Conservation (phyloP, 2,329 filamentous ascomycete species). For the Hypoxylon rubiginosum region DNA sequence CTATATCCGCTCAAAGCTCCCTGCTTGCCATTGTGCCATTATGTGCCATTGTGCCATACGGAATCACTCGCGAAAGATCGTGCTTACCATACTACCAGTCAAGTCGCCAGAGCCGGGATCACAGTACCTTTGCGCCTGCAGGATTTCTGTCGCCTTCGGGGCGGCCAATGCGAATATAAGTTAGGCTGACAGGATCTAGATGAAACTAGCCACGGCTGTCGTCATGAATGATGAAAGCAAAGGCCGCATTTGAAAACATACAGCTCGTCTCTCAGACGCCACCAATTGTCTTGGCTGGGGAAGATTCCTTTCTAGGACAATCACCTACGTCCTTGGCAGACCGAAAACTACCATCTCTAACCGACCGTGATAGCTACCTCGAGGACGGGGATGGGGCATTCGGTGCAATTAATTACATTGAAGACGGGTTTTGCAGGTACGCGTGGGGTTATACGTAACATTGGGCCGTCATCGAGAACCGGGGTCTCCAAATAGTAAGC, state of each 20-base stretch:
- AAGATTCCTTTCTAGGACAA: conserved; percentile 28
- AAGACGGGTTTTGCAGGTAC: conserved; percentile 30
- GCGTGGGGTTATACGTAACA: conserved; percentile 41
- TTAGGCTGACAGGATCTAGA: conserved; percentile 26
- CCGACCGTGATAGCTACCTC: conserved; percentile 29
- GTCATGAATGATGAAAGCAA: conserved; percentile 39
- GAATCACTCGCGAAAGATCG: conserved; percentile 33
- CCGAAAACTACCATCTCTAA: conserved; percentile 30
- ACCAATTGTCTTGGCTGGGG: conserved; percentile 27
- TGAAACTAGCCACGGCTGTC: conserved; percentile 36
- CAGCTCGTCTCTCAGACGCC: conserved; percentile 22
- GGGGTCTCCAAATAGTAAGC: conserved; percentile 38
- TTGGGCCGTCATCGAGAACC: conserved; percentile 34
- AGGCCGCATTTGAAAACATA: conserved; percentile 29
- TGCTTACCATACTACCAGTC: conserved; percentile 33
- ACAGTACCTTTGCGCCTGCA: conserved; percentile 25
- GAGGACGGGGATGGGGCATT: conserved; percentile 20
- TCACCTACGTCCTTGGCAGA: conserved; percentile 29
- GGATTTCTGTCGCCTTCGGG: conserved; percentile 20
- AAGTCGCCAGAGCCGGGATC: conserved; percentile 28
- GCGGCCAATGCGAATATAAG: conserved; percentile 23
- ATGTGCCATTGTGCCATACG: conserved; percentile 36
- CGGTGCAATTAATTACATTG: conserved; percentile 37
- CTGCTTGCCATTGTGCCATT: conserved; percentile 15
- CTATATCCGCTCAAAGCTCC: conserved; percentile 27